Conservation (phyloP, 2,329 filamentous ascomycete genomes). For the Stenocarpella maydis region DNA sequence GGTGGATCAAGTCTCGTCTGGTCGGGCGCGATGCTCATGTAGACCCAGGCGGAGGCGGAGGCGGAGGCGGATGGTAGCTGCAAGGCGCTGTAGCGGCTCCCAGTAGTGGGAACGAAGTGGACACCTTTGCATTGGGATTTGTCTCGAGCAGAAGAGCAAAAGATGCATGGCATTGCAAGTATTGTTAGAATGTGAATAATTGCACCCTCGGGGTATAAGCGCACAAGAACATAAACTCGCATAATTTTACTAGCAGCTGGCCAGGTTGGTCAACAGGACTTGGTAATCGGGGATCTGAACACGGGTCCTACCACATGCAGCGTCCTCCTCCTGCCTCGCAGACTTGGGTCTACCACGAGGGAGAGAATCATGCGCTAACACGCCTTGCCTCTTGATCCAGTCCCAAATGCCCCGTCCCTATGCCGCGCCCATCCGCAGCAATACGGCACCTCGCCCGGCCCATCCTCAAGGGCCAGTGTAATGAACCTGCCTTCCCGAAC, state of each 20-base stretch:
- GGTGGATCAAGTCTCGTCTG: background rate
- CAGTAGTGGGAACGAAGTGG: background rate
- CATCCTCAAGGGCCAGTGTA: background rate
- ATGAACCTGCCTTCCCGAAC: too few relatives aligned
- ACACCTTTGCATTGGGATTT: constrained; percentile 4
- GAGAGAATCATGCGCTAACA: background rate
- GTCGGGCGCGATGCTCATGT: background rate
- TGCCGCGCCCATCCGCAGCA: background rate
- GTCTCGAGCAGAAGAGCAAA: background rate
- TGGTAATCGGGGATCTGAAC: too few relatives aligned
- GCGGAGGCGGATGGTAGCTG: background rate
- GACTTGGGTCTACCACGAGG: background rate
- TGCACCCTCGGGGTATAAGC: background rate
- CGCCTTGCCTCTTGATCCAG: background rate
- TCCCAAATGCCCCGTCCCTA: too few relatives aligned
- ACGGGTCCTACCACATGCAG: background rate
- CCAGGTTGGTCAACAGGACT: background rate
- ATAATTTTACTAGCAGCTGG: background rate
- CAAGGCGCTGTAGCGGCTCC: background rate
- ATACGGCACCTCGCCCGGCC: background rate
- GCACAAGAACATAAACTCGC: background rate
- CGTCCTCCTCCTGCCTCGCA: background rate
- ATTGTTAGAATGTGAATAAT: background rate
- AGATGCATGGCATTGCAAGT: constrained; percentile 21
- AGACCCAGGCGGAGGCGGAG: background rate